Conservation (phyloP, 805 yeast genomes). For the Sungouiella thailandica region DNA sequence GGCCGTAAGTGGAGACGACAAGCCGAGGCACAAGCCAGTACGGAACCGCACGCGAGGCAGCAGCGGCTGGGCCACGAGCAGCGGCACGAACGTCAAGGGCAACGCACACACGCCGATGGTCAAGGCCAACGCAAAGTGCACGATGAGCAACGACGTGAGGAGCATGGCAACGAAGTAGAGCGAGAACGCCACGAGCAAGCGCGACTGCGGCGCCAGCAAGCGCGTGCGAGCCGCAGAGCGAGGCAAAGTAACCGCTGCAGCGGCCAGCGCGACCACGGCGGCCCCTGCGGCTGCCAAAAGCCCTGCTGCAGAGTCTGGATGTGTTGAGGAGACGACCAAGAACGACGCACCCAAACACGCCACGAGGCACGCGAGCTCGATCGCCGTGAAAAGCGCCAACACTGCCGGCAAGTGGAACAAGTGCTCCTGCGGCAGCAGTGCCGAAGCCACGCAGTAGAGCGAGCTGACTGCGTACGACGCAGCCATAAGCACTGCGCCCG, state of each 20-base stretch:
- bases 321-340: constrained; percentile 6
- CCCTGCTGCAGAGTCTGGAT: background rate
- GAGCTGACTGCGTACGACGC: constrained; percentile 67
- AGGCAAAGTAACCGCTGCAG: constrained; percentile 1
- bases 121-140: constrained; percentile 81
- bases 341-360: constrained; percentile 25
- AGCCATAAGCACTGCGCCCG: constrained; percentile 73
- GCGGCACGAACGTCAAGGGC: constrained; percentile 67
- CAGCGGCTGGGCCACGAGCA: constrained; percentile 13
- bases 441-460: constrained; percentile 48
- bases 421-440: constrained; percentile 21
- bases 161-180: constrained; percentile 56
- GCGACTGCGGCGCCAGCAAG: constrained; percentile 10
- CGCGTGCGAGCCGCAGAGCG: background rate
- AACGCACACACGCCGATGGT: constrained; percentile 61
- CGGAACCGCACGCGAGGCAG: constrained; percentile 14
- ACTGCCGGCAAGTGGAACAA: constrained; percentile 20
- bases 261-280: background rate
- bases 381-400: constrained; percentile 22
- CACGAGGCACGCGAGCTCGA: constrained; percentile 21
- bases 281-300: background rate
- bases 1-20: constrained; percentile 49
- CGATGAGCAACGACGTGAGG: constrained; percentile 67
- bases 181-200: constrained; percentile 42
- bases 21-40: constrained; percentile 31